A percentile compares a stretch with the other conserved stretches of the same genome.
Conservation (phyloP, 2,329 filamentous ascomycete species). For the Curvularia lunata region DNA sequence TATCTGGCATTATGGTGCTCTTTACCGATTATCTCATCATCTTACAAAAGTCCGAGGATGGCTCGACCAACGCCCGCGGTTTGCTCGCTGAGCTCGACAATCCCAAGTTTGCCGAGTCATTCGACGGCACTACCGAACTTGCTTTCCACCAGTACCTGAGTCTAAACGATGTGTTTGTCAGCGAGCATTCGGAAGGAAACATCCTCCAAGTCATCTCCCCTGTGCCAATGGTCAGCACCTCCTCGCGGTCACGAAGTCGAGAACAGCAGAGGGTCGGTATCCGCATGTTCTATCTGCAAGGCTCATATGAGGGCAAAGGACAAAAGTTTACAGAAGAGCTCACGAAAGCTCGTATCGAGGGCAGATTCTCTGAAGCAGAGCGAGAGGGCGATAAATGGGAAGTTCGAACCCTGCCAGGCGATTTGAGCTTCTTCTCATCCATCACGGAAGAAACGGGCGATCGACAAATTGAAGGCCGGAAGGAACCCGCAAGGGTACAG, state of each 20-base stretch:
- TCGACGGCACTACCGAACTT: conserved; percentile 61
- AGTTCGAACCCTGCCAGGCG: conserved; percentile 69
- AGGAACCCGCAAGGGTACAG: conserved; percentile 71
- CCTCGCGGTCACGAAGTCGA: conserved; percentile 42
- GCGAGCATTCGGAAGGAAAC: conserved; percentile 66
- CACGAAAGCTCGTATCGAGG: conserved; percentile 83
- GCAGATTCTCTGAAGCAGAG: conserved; percentile 81
- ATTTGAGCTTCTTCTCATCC: conserved; percentile 65
- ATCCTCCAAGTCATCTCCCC: conserved; percentile 72
- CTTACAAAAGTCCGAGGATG: conserved; percentile 71
- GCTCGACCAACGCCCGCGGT: conserved; percentile 73
- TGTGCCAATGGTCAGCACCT: conserved; percentile 28
- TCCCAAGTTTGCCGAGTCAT: conserved; percentile 58
- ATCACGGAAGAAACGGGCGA: conserved; percentile 74
- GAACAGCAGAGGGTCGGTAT: conserved; percentile 40
- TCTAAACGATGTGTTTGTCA: conserved; percentile 74
- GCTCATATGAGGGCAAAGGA: conserved; percentile 78
- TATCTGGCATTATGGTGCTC: conserved; percentile 74
- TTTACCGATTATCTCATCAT: conserved; percentile 84
- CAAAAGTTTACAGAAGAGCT: conserved; percentile 82
- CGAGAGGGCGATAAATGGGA: conserved; percentile 83
- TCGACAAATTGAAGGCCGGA: conserved; percentile 67
- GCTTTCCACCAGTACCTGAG: conserved; percentile 75
- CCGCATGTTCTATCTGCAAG: conserved; percentile 69
- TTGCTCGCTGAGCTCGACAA: conserved; percentile 86